Base-by-base conservation (phyloP, 768 basidiomycete species). In the Fibroporia radiculosa region DNA sequence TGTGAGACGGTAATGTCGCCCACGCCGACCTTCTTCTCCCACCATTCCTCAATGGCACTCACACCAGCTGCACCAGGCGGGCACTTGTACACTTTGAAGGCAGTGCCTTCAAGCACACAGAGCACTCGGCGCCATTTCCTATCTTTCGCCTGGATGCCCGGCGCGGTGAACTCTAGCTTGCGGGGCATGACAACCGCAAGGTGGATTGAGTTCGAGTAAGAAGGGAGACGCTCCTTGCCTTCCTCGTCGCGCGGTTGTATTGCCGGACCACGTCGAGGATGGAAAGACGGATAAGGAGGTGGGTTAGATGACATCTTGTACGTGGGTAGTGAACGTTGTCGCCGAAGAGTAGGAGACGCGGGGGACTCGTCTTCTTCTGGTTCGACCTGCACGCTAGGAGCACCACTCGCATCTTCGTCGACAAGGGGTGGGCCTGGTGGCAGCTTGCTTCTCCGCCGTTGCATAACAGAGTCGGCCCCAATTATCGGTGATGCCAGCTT, bases 101-200 rank as follows among this genome's bases (percentile, higher is more conserved):
- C 70, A n/a, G 96, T 97, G 36, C 96, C 96, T 57, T 96, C 90
- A 22, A 99, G 66, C 55, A 93, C 86, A 58, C 90, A 88, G 52
- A 93, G 72, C 40, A 85, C 80, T 40, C 87, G 71, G 48, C 87
- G 77, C 96, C 96, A 99, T 58, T 91, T 89, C 36, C 96, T 71
- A 60, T 98, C 93, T 59, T 73, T 77, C 6, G 93, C 83, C 62
- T 95, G 89, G 2, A 89, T 70, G 6, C 93, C 93, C 0, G 93
- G 91, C 10, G 73, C 64, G 3, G 66, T 69, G 59, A 99, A 98
- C 69, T 99, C 96, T 80, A 93, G 77, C 71, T 99, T 99, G 37
- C 88, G 78, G 1, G 85, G 84, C 69, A 99, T 76, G 43, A 82
- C 72, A 3, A 82, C 89, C 27, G 78, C 74, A 55, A 97, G 77